phyloP scores from a whole-genome alignment of 1,284 basidiomycete genomes.

The Sphagnurus paluster region DNA sequence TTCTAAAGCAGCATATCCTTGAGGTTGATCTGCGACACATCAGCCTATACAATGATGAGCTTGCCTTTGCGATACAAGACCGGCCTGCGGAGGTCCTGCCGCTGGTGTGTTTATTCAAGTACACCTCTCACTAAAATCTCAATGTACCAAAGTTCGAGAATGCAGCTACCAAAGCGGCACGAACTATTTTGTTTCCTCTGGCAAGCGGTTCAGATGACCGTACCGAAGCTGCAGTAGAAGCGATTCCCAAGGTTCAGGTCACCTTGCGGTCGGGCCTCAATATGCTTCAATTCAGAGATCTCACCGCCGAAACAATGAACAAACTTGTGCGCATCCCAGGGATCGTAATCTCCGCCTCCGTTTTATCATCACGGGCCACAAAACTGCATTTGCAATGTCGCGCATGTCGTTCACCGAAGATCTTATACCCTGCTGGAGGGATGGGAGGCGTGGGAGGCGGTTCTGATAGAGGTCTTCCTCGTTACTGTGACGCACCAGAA shows the following conservation, averaged over 20 bases:
- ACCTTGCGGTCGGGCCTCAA: slow-evolving; percentile 88
- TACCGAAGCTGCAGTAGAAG: slow-evolving; percentile 56
- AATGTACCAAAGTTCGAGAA: slow-evolving; percentile 74
- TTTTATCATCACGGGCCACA: slow-evolving; percentile 91
- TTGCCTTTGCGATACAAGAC: slow-evolving; percentile 90
- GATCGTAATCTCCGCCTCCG: slow-evolving; percentile 97
- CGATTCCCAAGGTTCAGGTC: slow-evolving; percentile 87
- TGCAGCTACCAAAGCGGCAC: slow-evolving; percentile 82
- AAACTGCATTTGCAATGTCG: slow-evolving; percentile 93
- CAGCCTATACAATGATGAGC: slow-evolving; percentile 89
- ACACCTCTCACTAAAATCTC: neutral
- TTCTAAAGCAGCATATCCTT: slow-evolving; percentile 89
- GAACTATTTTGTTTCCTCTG: slow-evolving; percentile 78
- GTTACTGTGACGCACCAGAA: slow-evolving; percentile 79
- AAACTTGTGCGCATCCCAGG: slow-evolving; percentile 96
- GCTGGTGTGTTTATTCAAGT: slow-evolving; percentile 54
- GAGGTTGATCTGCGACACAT: slow-evolving; percentile 94
- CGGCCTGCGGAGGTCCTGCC: slow-evolving; percentile 89
- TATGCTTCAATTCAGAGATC: slow-evolving; percentile 91
- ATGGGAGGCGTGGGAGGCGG: slow-evolving; percentile 86
- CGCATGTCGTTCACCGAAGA: slow-evolving; percentile 83
- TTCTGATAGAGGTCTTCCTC: slow-evolving; percentile 78
- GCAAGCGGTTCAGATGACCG: slow-evolving; percentile 50
- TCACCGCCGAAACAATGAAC: slow-evolving; percentile 92
- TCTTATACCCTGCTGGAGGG: slow-evolving; percentile 79